phyloP scores from a whole-genome alignment of 1,284 basidiomycete genomes.

The Cryptococcus sp. region DNA sequence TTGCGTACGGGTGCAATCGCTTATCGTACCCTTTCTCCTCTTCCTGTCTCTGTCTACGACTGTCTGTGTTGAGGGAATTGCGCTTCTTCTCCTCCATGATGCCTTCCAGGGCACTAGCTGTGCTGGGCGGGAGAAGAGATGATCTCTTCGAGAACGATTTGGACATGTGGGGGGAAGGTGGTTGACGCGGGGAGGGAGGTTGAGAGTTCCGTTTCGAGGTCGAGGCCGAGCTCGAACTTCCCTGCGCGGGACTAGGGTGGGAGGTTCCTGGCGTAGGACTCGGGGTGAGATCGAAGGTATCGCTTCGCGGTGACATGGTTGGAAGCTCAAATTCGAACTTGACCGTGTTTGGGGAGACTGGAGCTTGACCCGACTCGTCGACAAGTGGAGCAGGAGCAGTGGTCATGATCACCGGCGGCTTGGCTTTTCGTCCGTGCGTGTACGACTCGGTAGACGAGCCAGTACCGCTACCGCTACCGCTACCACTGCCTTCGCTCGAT shows the following conservation, averaged over 20 bases:
- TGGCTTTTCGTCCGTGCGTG: conserved; percentile 26
- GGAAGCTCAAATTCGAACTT: conserved; percentile 54
- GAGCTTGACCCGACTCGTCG: conserved; percentile 5
- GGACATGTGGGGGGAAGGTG: conserved; percentile 51
- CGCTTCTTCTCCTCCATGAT: conserved; percentile 22
- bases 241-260: not conserved
- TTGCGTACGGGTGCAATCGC: conserved; percentile 55
- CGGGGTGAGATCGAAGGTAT: conserved; percentile 50
- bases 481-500: not conserved
- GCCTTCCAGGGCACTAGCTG: conserved; percentile 45
- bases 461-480: not conserved
- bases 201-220: conserved; percentile 2
- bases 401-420: conserved; percentile 42
- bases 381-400: conserved; percentile 13
- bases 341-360: conserved; percentile 15
- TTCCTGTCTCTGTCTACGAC: conserved; percentile 6
- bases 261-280: conserved; percentile 13
- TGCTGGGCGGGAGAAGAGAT: conserved; percentile 48
- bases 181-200: conserved; percentile 28
- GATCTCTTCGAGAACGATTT: conserved; percentile 51
- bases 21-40: conserved; percentile 40
- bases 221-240: conserved; percentile 4
- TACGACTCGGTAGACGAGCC: conserved; percentile 10
- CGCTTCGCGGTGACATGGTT: conserved; percentile 50
- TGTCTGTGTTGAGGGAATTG: conserved; percentile 2